Evolutionary conservation across 108 stramenopile genomes (phyloP), one percentile per base, ranked within the genome.

Genomic region (Cyclotella sp.): DNA sequence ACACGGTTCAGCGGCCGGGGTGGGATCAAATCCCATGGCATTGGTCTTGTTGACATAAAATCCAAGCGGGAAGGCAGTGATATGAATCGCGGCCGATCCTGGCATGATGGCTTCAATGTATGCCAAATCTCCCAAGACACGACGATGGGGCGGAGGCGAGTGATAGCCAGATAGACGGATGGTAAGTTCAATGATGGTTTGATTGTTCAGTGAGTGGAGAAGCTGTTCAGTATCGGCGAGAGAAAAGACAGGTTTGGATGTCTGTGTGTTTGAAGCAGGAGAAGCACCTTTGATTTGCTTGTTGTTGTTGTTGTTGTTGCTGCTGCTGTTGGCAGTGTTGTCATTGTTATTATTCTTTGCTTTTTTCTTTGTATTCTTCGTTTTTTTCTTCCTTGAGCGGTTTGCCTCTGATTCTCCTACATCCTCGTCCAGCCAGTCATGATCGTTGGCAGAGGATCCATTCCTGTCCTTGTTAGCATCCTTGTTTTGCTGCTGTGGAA

Each of bases 31-130:
- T 39, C 27, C 53, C 19, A 63, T 55, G 19, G 77, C 47, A 21
- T 75, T 75, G n/a, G 89, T 86, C 14, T 74, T 63, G 83, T 99
- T 99, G 59, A 97, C 85, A 75, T 93, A 98, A 79, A 98, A 98
- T 24, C 97, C 97, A 16, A 69, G 77, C 21, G 94, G 76, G 45
- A 85, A 85, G 22, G 92, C 96, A 22, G 97, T 98, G 41, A 98
- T 79, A 72, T 91, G 83, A 54, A 97, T 65, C 9, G 67, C 30
- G 0, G 59, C n/a, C 40, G 53, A 58, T 22, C 63, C 74, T 7
- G 91, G 87, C 16, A 86, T 47, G 27, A 76, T 61, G 19, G 93
- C 92, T 72, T 97, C 95, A 39, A 98, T 70, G 75, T 99, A 99
- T 22, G 97, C 84, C 49, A 99, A 85, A 81, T 99, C 99, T 16